Base-by-base conservation (phyloP, 2,329 filamentous ascomycete species). In the Aspergillus sp. region DNA sequence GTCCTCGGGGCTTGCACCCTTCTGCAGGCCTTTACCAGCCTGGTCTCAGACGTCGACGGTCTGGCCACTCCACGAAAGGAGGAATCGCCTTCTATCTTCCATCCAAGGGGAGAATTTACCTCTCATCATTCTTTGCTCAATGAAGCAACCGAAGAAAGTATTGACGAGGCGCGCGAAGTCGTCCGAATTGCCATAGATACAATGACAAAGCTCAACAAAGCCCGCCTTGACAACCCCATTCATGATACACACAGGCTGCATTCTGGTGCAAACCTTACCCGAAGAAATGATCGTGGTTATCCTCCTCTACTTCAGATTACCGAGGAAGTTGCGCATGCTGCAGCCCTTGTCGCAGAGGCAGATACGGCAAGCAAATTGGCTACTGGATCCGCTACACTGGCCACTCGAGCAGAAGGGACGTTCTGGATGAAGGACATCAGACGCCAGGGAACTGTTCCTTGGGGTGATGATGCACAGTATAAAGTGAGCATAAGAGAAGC, bases 361-460 rank as follows among this genome's bases (percentile, higher is more conserved):
- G 53, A 59, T 39, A 33, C 40, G 43, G 57, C 47, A 23, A 21
- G 21, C 35, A 25, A 31, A 8, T 37, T 52, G 39, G 19, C 52
- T 21, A 23, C 51, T 33, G 47, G 46, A n/a, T 25, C 55, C 17
- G 46, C 48, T 31, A 45, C 40, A 7, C 41, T 39, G 9, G 17
- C 17, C 15, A 44, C 43, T 27, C 50, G 48, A 35, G 48, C 48
- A n/a, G 21, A 8, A 6, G 53, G 52, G n/a, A 56, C 33, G 6
- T 59, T 59, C 43, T 59, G 57, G 57, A 59, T 56, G 57, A 39
- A 59, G 27, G 53, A 48, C n/a, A 56, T 59, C 48, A 55, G 33
- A 19, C 57, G 48, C 19, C 55, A 59, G 47, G 57, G 57, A 23
- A 47, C 53, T 14, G 43, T 56, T 9, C 57, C 53, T n/a, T 59